Conservation (phyloP, 2,329 filamentous ascomycete genomes). For the Neocucurbitaria cava region DNA sequence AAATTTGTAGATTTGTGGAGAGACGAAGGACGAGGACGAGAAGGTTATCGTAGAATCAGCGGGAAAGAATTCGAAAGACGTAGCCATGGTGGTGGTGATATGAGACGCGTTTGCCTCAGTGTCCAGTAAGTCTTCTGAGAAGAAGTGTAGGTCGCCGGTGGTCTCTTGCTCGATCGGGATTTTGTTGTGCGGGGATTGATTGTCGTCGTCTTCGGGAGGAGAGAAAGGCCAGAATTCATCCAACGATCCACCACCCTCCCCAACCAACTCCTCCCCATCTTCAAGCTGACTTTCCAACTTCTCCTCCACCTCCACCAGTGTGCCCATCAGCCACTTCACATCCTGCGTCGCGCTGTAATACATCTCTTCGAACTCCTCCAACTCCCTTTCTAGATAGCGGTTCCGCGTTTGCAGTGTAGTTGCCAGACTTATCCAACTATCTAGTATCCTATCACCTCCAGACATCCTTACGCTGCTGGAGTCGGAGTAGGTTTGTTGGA, state of each 20-base stretch:
- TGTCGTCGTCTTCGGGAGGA: no score
- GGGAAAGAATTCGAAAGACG: neutral
- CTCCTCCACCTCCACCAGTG: constrained; percentile 6
- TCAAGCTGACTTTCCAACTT: neutral
- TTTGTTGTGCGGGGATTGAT: neutral
- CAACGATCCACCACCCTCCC: neutral
- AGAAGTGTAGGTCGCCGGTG: no score
- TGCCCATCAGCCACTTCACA: constrained; percentile 11
- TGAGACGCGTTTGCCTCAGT: neutral
- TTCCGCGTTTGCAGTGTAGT: constrained; percentile 7
- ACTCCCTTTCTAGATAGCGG: constrained; percentile 8
- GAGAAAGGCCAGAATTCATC: no score
- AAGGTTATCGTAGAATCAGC: neutral
- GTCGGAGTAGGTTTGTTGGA: neutral
- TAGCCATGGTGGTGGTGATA: neutral
- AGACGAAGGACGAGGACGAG: neutral
- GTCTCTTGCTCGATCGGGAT: no score
- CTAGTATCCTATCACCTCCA: no score
- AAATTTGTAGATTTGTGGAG: constrained; percentile 19
- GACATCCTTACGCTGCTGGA: no score
- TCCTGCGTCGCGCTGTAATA: constrained; percentile 5
- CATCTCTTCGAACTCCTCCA: constrained; percentile 7
- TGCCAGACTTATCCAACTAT: constrained; percentile 6
- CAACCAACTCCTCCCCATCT: neutral
- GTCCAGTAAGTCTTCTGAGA: no score